Base-by-base conservation (phyloP, 495 filamentous ascomycete genomes). In the Hyaloscypha finlandica region DNA sequence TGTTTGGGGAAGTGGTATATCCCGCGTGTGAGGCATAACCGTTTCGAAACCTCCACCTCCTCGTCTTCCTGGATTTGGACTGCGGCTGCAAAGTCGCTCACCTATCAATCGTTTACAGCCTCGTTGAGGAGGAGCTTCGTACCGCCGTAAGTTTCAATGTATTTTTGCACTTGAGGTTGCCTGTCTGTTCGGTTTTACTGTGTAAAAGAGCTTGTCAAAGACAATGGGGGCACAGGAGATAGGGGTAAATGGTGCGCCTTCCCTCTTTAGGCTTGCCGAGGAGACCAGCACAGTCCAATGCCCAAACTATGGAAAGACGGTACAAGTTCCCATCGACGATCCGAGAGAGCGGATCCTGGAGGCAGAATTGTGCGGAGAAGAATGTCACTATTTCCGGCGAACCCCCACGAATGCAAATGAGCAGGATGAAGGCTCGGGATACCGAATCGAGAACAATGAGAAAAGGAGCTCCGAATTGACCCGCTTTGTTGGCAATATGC, bases 341-440 rank as follows among this genome's bases (percentile, higher is more conserved):
- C 42, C 42, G 42, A 48, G 42, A 16, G 42, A 11, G 16, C 42
- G 42, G 42, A 16, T 48, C 16, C 42, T 48, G 42, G 42, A 48
- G 42, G 42, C 42, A 19, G 11, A 48, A 48, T 16, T 14, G 0
- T 16, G 9, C 4, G 42, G 42, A 12, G 16, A 48, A 19, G 16
- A 16, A 19, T 48, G 42, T 4, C 42, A 48, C 42, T 48, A 48
- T 48, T 48, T 19, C 42, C 42, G 42, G 42, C 8, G 42, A 19
- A 48, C 42, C 42, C 42, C 42, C 42, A 48, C 42, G 42, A 48
- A 4, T 48, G 42, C 42, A 48, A 48, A 48, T 48, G 42, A 48
- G 42, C 42, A 48, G 8, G 42, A 37, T 37, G 8, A 19, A 48
- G 16, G 16, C 58, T 61, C 58, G 58, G 58, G 58, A 42, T 61